These are phyloP conservation scores for Umbelopsis sp. DNA, from an alignment of 371 early-diverging fungal species.

Conservation along the genomic window DNA sequence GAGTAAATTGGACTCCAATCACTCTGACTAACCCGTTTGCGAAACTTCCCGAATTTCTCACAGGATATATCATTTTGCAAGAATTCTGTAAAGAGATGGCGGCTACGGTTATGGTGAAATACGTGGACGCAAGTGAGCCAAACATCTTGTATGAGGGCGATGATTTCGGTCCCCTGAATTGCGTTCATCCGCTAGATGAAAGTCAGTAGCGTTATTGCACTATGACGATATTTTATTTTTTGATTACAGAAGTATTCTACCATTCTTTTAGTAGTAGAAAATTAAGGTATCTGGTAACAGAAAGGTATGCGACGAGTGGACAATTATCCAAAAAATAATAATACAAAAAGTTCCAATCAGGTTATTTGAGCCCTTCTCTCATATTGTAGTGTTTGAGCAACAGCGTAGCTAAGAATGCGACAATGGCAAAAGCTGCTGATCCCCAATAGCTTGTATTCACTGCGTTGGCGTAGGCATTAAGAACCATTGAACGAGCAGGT, in stretches of 20 bases:
- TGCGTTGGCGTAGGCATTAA: slow-evolving; percentile 37
- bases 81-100: slow-evolving; percentile 72
- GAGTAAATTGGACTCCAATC: slow-evolving; percentile 52
- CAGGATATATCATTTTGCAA: slow-evolving; percentile 64
- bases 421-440: slow-evolving; percentile 37
- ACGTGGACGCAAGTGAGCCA: not conserved
- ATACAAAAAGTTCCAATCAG: not conserved
- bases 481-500: slow-evolving; percentile 30
- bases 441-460: slow-evolving; percentile 40
- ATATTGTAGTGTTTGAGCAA: slow-evolving; percentile 40
- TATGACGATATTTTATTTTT: too few relatives aligned
- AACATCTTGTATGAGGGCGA: not conserved
- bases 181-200: not conserved
- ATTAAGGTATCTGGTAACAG: not conserved
- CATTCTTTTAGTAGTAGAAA: too few relatives aligned
- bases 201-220: too few relatives aligned
- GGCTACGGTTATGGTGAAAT: slow-evolving; percentile 57
- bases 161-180: too few relatives aligned
- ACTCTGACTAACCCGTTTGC: slow-evolving; percentile 57
- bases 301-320: not conserved
- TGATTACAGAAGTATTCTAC: too few relatives aligned
- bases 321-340: not conserved
- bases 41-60: slow-evolving; percentile 57
- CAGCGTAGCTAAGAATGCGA: slow-evolving; percentile 31
- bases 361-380: slow-evolving; percentile 21